A percentile compares a stretch with the other conserved stretches of the same genome.
phyloP scores from a whole-genome alignment of 441 rosid genomes.

The Codiaeum variegatum region DNA sequence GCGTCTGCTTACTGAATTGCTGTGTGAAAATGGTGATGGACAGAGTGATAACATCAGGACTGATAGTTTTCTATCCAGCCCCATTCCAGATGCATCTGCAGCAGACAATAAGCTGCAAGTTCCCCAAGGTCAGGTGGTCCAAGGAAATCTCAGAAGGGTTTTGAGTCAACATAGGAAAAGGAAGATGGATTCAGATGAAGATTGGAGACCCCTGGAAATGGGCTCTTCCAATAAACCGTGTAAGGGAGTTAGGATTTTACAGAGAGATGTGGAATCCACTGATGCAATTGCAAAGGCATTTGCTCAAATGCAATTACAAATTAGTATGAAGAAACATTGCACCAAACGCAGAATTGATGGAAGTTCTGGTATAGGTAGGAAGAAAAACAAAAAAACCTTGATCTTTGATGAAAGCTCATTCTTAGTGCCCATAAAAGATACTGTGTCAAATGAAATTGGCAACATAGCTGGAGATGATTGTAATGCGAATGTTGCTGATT shows the following conservation, averaged over 20 bases:
- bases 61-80: conserved; percentile 35
- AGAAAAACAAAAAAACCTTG: conserved; percentile 44
- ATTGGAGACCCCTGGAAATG: conserved; percentile 31
- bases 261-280: conserved; percentile 35
- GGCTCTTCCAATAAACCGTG: conserved; percentile 34
- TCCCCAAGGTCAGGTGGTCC: conserved; percentile 25
- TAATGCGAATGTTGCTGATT: conserved; percentile 25
- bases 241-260: conserved; percentile 31
- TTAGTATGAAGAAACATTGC: conserved; percentile 30
- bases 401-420: conserved; percentile 36
- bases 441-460: conserved; percentile 30
- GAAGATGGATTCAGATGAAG: conserved; percentile 45
- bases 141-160: conserved; percentile 31
- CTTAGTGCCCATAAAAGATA: conserved; percentile 28
- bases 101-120: conserved; percentile 28
- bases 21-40: conserved; percentile 41
- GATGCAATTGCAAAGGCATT: conserved; percentile 29
- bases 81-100: conserved; percentile 28
- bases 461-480: conserved; percentile 29
- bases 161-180: conserved; percentile 52
- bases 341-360: conserved; percentile 38
- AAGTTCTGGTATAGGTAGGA: conserved; percentile 37
- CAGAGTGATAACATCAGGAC: conserved; percentile 21
- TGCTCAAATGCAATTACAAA: conserved; percentile 28
- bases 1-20: conserved; percentile 67